Base-by-base conservation (phyloP, 2,329 filamentous ascomycete species). In the Penicillium freii region DNA sequence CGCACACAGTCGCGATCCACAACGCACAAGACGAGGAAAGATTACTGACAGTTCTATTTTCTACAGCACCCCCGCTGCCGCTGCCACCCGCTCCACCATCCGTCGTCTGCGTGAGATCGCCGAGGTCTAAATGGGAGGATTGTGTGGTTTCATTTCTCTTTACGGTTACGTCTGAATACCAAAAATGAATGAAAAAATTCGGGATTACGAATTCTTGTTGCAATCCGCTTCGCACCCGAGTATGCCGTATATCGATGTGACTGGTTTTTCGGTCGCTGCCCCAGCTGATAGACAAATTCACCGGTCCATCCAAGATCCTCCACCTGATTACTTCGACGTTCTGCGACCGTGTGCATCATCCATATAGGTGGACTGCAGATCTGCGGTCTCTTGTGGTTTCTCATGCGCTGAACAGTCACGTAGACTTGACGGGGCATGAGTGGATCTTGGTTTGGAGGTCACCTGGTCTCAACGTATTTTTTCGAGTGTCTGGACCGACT, bases 81-180 rank as follows among this genome's bases (percentile, higher is more conserved):
- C 91, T 74, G 91, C 92, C 74, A 96, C 92, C 81, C 87, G 92
- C 81, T 97, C 92, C 72, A 97, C 92, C 73, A 92, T 97, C 82
- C 90, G 92, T 83, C 89, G 92, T 87, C 86, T 97, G 83, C 89
- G 92, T 79, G 92, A 97, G 84, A 96, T 96, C 83, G 90, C 90
- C 77, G 92, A 96, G 87, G 91, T 95, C 82, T 73, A 73, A 72
- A 68, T 67, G 67, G 67, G 54, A 56, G 54, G 65, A 73, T 68
- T 62, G 68, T 70, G 66, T 69, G 67, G 62, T 71, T 70, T 69
- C 65, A 62, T 70, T 69, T 68, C 64, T 66, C 67, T 67, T 72
- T 66, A 67, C 65, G 65, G 62, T 65, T 64, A 73, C 69, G 70
- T 71, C 68, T 69, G 66, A 71, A 71, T 67, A 68, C 67, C 71